phyloP scores from a whole-genome alignment of 2,329 filamentous ascomycete species.

The Alternaria consortialis region DNA sequence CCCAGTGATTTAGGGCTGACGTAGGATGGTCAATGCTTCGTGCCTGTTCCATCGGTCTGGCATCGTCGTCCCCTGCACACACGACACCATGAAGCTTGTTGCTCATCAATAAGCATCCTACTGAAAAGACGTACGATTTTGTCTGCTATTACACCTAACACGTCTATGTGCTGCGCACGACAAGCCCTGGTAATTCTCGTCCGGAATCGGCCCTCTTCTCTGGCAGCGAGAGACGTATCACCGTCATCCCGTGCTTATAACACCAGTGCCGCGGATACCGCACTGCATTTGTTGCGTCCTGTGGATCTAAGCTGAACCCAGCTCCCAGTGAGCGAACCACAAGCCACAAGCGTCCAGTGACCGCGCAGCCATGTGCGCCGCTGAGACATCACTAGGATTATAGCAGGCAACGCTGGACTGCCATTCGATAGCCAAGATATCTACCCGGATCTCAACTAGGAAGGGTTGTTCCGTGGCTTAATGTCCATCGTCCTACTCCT shows the following conservation, averaged over 20 bases:
- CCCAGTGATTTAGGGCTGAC: constrained; percentile 14
- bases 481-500: neutral
- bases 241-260: constrained; percentile 10
- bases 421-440: constrained; percentile 17
- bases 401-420: neutral
- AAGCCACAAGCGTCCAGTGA: constrained; percentile 16
- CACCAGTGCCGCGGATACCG: constrained; percentile 18
- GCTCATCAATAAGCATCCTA: neutral
- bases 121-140: neutral
- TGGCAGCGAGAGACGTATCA: neutral
- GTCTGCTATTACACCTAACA: neutral
- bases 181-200: neutral
- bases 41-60: neutral
- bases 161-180: neutral
- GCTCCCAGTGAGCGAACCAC: constrained; percentile 14
- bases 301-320: constrained; percentile 8
- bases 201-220: neutral
- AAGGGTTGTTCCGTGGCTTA: constrained; percentile 14
- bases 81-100: constrained; percentile 6
- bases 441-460: constrained; percentile 2
- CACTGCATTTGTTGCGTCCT: constrained; percentile 1
- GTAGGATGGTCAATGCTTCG: constrained; percentile 2
- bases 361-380: constrained; percentile 14
- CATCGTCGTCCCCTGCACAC: neutral
- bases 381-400: constrained; percentile 22